phyloP scores from a whole-genome alignment of 352 stramenopile genomes.

The Phytophthora colocasiae region DNA sequence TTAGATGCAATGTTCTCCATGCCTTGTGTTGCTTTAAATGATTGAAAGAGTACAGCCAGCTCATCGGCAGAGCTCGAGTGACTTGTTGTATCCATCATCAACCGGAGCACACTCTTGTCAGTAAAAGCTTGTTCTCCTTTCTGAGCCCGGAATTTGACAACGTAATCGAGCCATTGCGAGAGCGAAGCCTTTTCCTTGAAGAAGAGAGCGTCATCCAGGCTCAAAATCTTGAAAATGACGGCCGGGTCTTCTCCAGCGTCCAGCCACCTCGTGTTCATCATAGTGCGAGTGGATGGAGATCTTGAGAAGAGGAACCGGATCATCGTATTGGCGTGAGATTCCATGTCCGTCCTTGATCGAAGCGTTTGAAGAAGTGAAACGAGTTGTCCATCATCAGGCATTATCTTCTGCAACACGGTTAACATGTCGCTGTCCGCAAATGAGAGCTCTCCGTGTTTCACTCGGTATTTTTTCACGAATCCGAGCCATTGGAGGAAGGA shows the following conservation, averaged over 20 bases:
- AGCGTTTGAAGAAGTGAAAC: not conserved
- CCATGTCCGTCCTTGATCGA: not conserved
- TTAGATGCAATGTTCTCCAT: no score
- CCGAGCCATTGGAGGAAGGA: not conserved
- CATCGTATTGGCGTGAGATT: not conserved
- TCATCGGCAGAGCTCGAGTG: no score
- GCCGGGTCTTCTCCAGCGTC: not conserved
- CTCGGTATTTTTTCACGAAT: not conserved
- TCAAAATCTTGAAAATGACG: slow-evolving; percentile 2
- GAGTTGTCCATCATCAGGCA: not conserved
- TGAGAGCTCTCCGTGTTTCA: not conserved
- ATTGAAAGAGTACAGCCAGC: no score
- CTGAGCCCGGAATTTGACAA: no score
- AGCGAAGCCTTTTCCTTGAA: not conserved
- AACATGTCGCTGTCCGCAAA: not conserved
- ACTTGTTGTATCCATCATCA: no score
- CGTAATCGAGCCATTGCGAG: not conserved
- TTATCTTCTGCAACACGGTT: not conserved
- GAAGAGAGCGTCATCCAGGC: not conserved
- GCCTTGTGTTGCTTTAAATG: no score
- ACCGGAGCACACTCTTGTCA: no score
- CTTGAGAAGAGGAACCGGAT: not conserved
- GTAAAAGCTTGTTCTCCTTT: no score
- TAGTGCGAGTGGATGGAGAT: not conserved
- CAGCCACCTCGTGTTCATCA: not conserved